Percentiles rank a stretch among this genome's conserved stretches.
phyloP scores from a whole-genome alignment of 164 flowering plant genomes.

The Macadamia integrifolia region DNA sequence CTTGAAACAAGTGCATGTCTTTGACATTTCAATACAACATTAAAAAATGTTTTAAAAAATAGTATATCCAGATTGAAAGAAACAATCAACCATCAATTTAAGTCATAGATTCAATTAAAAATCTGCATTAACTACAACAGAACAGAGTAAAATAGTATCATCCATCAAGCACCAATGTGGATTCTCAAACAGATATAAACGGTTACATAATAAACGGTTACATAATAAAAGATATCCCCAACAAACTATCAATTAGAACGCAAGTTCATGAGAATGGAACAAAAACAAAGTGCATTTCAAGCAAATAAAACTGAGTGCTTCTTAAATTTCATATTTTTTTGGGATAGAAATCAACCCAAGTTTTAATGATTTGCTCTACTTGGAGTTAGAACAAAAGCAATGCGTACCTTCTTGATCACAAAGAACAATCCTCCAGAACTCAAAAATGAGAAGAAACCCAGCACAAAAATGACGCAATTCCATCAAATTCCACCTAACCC shows the following conservation, averaged over 20 bases:
- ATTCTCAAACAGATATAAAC: background rate
- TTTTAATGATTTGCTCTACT: background rate
- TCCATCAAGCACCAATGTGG: background rate
- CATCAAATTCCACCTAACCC: background rate
- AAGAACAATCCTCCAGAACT: constrained; percentile 16
- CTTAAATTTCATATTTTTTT: background rate
- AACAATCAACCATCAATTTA: background rate
- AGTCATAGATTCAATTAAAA: background rate
- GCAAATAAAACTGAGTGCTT: too few species aligned
- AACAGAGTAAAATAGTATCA: background rate
- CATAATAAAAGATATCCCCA: background rate
- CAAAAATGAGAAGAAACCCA: constrained; percentile 24
- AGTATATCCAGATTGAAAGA: too few species aligned
- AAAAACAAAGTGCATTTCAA: background rate
- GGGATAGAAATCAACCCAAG: background rate
- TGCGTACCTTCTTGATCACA: constrained; percentile 54
- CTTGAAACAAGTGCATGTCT: too few species aligned
- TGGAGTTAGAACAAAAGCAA: background rate
- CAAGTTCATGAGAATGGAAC: background rate
- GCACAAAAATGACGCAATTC: constrained; percentile 15
- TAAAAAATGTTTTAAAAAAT: too few species aligned
- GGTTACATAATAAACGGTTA: background rate
- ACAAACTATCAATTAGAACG: too few species aligned
- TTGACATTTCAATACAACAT: too few species aligned
- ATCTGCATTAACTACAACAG: background rate